Base-by-base conservation (phyloP, 108 stramenopile species). In the Fragilariopsis cylindrus region DNA sequence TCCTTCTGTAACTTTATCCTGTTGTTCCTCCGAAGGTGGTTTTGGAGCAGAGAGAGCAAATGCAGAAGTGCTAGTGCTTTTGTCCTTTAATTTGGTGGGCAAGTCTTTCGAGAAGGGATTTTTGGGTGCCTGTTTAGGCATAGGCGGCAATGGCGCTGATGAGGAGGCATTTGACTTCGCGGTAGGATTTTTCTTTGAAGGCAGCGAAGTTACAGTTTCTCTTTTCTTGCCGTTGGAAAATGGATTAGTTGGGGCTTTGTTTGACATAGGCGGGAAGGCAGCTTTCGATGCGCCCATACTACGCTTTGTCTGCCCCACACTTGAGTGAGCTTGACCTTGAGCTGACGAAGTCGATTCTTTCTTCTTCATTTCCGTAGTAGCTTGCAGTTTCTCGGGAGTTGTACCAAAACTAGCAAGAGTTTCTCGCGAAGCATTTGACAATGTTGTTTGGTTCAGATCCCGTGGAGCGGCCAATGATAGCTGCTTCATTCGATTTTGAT, bases 361-460 rank as follows among this genome's bases (percentile, higher is more conserved):
- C 45, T 64, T 70, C 18, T 75, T 75, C 3, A 85, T 75, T 30
- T 78, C 85, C 40, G 79, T 42, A n/a, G 79, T 70, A 43, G 78
- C 52, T 15, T 86, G 74, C 19, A 93, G 62, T 70, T 83, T 85
- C 43, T 93, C 92, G 3, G 92, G 92, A 4, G 87, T 88, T 9
- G 87, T 90, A 62, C 92, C 92, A 74, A 90, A 86, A 48, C 72
- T 60, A 2, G 88, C 85, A 7, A 93, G 82, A 5, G 87, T 87
- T 15, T 81, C 21, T 53, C 88, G 85, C 5, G 87, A 84, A 4
- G 82, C 85, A 70, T 81, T 75, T 39, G 82, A 68, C 52, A 82
- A 60, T 15, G 86, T 72, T 39, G 85, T 78, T 55, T 87, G 76
- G 47, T 85, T 79, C 48, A 93, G 52, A 5, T 81, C 82, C 57